These are phyloP conservation scores for Trichoderma virens DNA, from an alignment of 495 filamentous ascomycete genomes.

Conservation along the genomic window DNA sequence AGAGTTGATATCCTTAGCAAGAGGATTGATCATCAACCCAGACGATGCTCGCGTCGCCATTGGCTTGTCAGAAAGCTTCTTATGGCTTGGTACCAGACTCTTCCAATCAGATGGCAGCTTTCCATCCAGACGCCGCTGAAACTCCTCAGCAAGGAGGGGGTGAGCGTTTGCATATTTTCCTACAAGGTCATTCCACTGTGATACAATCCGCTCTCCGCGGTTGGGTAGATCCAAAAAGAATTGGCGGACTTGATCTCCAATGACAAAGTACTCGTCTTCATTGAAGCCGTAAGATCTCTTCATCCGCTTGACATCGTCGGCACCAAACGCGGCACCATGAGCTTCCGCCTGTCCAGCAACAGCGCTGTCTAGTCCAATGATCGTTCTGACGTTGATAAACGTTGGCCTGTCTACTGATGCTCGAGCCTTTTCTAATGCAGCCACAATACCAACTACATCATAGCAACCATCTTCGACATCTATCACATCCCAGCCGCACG, in stretches of 20 bases:
- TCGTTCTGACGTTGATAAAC: slow-evolving; percentile 93
- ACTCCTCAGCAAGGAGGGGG: slow-evolving; percentile 68
- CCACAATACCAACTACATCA: slow-evolving; percentile 81
- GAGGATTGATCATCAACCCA: slow-evolving; percentile 81
- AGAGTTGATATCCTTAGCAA: slow-evolving; percentile 77
- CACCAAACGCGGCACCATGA: slow-evolving; percentile 89
- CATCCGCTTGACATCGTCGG: slow-evolving; percentile 81
- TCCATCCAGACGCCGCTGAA: slow-evolving; percentile 70
- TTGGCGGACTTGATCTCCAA: slow-evolving; percentile 92
- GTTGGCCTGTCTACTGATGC: slow-evolving; percentile 91
- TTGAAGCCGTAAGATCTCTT: slow-evolving; percentile 94
- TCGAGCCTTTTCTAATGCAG: slow-evolving; percentile 75
- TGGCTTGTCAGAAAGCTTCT: slow-evolving; percentile 79
- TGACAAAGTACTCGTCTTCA: slow-evolving; percentile 84
- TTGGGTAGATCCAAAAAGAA: slow-evolving; percentile 71
- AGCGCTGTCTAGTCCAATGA: slow-evolving; percentile 93
- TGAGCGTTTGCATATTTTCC: slow-evolving; percentile 71
- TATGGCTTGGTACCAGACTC: slow-evolving; percentile 73
- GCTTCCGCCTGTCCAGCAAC: slow-evolving; percentile 88
- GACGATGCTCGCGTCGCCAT: slow-evolving; percentile 91
- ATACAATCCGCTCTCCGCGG: slow-evolving; percentile 79
- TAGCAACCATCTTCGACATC: slow-evolving; percentile 83
- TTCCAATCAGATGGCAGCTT: slow-evolving; percentile 95
- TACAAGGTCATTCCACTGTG: slow-evolving; percentile 92
- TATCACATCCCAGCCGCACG: slow-evolving; percentile 93